These are phyloP conservation scores for Aspergillus egyptiacus DNA, from an alignment of 495 filamentous ascomycete genomes.

Conservation along the genomic window DNA sequence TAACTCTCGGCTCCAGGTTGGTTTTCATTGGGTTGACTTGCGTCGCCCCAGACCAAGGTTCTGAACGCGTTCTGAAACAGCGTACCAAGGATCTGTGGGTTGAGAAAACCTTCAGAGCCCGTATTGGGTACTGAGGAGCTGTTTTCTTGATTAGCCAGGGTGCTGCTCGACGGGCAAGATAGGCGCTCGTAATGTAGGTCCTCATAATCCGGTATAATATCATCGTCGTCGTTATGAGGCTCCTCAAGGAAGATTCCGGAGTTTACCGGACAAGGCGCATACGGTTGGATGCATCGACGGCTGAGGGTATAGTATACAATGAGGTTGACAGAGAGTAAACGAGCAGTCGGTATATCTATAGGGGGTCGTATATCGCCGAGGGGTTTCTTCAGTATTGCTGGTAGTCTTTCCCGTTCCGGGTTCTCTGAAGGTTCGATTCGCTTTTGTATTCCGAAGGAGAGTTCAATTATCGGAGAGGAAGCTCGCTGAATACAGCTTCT, in stretches of 20 bases:
- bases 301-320: slow-evolving; percentile 8
- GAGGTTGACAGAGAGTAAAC: slow-evolving; percentile 23
- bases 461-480: slow-evolving; percentile 2
- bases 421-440: neutral
- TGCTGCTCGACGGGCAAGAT: neutral
- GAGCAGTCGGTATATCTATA: slow-evolving; percentile 10
- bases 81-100: slow-evolving; percentile 1
- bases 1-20: neutral
- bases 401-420: slow-evolving; percentile 12
- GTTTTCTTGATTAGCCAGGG: neutral
- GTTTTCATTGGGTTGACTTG: too few relatives aligned
- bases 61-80: slow-evolving; percentile 28
- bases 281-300: neutral
- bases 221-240: neutral
- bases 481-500: slow-evolving; percentile 15
- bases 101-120: too few relatives aligned
- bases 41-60: slow-evolving; percentile 18
- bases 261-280: neutral
- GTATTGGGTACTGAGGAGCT: neutral
- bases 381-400: slow-evolving; percentile 16
- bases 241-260: neutral
- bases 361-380: slow-evolving; percentile 19
- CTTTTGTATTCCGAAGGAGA: slow-evolving; percentile 27
- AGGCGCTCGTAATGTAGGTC: neutral
- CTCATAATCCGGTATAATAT: neutral